These are phyloP conservation scores for Hyphopichia khmerensis DNA, from an alignment of 1,139 yeast genomes.

Conservation along the genomic window DNA sequence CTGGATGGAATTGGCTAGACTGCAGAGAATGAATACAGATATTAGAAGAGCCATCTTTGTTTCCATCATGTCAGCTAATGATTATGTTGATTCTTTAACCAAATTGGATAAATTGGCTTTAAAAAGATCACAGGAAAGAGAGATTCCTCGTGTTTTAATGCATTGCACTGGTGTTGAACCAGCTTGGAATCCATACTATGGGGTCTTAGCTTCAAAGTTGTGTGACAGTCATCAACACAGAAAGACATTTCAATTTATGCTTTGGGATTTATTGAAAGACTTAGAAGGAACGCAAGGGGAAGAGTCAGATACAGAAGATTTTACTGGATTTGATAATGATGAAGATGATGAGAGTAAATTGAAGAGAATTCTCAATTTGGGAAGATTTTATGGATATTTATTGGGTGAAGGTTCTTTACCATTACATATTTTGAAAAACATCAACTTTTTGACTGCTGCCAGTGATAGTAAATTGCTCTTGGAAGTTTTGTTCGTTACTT, in stretches of 20 bases:
- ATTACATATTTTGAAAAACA: conserved; percentile 67
- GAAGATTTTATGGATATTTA: conserved; percentile 74
- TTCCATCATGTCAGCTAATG: conserved; percentile 93
- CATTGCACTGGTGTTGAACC: conserved; percentile 88
- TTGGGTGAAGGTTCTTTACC: conserved; percentile 73
- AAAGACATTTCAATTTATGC: conserved; percentile 81
- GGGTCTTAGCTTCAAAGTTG: conserved; percentile 71
- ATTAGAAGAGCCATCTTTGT: conserved; percentile 90
- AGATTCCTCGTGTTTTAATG: conserved; percentile 78
- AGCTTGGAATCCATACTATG: conserved; percentile 87
- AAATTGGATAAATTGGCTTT: conserved; percentile 77
- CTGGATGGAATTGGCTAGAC: conserved; percentile 83
- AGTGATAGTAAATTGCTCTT: conserved; percentile 66
- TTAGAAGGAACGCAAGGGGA: conserved; percentile 52
- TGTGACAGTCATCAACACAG: conserved; percentile 69
- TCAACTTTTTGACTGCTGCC: conserved; percentile 73
- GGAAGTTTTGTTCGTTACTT: conserved; percentile 69
- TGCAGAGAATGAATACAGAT: conserved; percentile 94
- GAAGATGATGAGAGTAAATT: conserved; percentile 48
- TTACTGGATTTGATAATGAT: conserved; percentile 29
- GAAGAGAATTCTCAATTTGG: conserved; percentile 65
- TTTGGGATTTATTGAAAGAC: conserved; percentile 86
- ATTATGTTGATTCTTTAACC: conserved; percentile 82
- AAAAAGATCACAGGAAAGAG: conserved; percentile 81
- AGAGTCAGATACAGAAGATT: conserved; percentile 37